phyloP scores from a whole-genome alignment of 257 asterid genomes.

The Voacanga thouarsii region DNA sequence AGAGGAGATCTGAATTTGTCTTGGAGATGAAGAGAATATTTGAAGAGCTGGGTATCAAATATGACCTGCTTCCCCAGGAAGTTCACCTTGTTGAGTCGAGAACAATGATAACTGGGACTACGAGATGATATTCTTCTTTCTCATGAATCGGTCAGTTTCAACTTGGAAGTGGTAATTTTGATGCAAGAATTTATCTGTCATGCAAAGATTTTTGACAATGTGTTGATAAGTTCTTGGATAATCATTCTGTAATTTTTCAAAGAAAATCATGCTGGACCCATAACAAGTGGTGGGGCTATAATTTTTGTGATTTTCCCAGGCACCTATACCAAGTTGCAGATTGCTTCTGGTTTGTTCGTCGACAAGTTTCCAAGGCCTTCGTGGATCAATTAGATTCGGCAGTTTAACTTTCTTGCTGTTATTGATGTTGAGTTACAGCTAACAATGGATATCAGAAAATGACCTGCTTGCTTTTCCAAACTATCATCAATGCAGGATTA shows the following conservation, averaged over 20 bases:
- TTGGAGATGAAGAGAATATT: constrained; percentile 72
- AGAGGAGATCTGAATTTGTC: constrained; percentile 58
- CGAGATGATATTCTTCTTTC: constrained; percentile 26
- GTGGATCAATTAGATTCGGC: neutral
- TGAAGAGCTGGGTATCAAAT: constrained; percentile 67
- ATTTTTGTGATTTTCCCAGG: neutral
- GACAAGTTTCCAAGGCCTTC: neutral
- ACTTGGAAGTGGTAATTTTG: neutral
- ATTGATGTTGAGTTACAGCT: neutral
- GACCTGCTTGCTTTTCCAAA: neutral
- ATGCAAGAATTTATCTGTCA: neutral
- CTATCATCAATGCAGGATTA: neutral
- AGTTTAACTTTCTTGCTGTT: neutral
- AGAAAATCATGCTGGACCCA: neutral
- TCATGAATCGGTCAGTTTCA: neutral
- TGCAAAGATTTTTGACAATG: neutral
- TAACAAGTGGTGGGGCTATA: neutral
- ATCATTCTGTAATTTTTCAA: neutral
- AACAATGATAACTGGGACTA: constrained; percentile 22
- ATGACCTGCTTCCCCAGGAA: constrained; percentile 79
- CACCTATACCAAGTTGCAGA: neutral
- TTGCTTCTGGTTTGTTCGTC: neutral
- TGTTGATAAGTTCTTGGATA: constrained; percentile 2
- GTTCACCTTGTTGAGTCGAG: constrained; percentile 50
- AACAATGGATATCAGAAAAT: neutral